Evolutionary conservation across 768 basidiomycete species (phyloP), one percentile per base, ranked within the genome.

Genomic region (Amanita thiersii): DNA sequence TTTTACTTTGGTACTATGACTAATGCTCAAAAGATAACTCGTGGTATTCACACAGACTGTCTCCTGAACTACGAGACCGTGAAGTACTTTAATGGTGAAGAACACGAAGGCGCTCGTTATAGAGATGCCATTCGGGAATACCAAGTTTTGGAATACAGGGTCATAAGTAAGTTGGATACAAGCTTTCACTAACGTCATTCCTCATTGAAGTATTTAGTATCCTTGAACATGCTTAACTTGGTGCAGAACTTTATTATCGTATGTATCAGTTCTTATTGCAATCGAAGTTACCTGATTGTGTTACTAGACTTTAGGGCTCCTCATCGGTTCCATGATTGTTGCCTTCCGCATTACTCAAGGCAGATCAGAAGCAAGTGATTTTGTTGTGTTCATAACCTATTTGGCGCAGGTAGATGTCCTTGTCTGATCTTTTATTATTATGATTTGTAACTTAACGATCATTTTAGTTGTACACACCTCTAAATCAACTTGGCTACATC

Each of bases 21-120:
- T 39, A 40, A 40, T 34, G 8, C 46, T 26, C 4, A 8, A 14
- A 37, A 82, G 80, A 60, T 81, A 18, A 88, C 81, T 17, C 76
- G 89, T 28, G 86, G 83, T 6, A 91, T 91, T 39, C 82, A 87
- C 49, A 81, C 85, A 3, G 88, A 91, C 52, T 79, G 78, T 50
- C 61, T 89, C 20, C 70, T 87, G 39, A 86, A 86, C 54, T 86
- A 86, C 46, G 84, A 86, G 58, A 89, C 87, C 3, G 82, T 90
- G 51, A 92, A 88, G 58, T 88, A 88, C 56, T 92, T 91, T 56
- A 79, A 78, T n/a, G 84, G 87, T 11, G 90, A 94, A 58, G 70
- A 75, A 17, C 77, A 89, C 51, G 90, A 93, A 55, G 72, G 71
- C 12, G 67, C 69, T 31, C 71, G 90, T 21, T 91, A 89, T 53